These are phyloP conservation scores for Kokia cookei DNA, from an alignment of 441 rosid species.

Conservation along the genomic window DNA sequence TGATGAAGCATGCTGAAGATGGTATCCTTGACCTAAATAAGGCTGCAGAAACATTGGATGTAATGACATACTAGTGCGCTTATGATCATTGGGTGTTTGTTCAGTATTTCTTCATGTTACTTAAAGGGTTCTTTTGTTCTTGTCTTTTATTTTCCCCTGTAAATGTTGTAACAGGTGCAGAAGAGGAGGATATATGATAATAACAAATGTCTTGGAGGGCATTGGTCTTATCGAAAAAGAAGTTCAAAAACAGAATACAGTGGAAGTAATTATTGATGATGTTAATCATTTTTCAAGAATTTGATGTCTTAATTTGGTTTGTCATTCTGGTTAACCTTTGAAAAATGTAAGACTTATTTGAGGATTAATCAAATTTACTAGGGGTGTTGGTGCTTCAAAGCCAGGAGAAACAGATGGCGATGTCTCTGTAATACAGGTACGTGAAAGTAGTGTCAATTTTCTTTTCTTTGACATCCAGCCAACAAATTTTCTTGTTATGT, in stretches of 20 bases:
- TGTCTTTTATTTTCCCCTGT: not conserved
- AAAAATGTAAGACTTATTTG: constrained; percentile 25
- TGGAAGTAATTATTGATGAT: constrained; percentile 70
- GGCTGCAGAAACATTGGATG: constrained; percentile 89
- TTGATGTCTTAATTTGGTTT: constrained; percentile 10
- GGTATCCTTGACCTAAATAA: constrained; percentile 83
- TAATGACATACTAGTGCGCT: constrained; percentile 15
- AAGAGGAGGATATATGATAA: constrained; percentile 95
- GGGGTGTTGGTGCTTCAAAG: constrained; percentile 67
- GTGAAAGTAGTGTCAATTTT: constrained; percentile 5
- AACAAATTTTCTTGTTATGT: not conserved
- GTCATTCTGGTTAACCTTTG: constrained; percentile 7
- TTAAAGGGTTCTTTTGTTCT: not conserved
- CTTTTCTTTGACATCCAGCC: not conserved
- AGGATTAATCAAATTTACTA: constrained; percentile 31
- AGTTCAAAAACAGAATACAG: constrained; percentile 74
- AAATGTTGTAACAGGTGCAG: constrained; percentile 50
- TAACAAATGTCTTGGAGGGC: constrained; percentile 98
- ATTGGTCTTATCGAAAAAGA: constrained; percentile 95
- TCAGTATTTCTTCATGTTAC: not conserved
- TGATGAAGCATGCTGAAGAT: constrained; percentile 76
- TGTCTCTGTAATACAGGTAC: constrained; percentile 62
- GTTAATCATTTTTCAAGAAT: constrained; percentile 1
- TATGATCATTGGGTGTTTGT: not conserved
- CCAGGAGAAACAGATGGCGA: constrained; percentile 56